phyloP scores from a whole-genome alignment of 1,284 basidiomycete species.

The Singerocomus rubriflavus region DNA sequence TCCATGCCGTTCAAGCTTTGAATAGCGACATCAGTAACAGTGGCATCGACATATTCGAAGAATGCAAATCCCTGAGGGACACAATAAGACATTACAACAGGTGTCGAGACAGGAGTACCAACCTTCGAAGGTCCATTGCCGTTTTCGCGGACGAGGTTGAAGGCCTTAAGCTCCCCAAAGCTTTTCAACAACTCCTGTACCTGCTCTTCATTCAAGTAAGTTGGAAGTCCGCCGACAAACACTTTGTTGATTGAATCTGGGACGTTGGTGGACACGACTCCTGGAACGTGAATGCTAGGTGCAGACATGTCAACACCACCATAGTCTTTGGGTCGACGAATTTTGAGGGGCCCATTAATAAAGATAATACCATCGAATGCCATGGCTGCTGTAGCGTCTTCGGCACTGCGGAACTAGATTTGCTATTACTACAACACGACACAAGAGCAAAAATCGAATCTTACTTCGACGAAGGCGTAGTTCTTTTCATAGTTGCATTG shows the following conservation, averaged over 20 bases:
- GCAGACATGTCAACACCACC: constrained; percentile 65
- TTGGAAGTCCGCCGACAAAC: constrained; percentile 94
- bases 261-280: constrained; percentile 94
- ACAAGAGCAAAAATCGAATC: constrained; percentile 16
- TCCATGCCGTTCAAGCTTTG: constrained; percentile 97
- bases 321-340: constrained; percentile 97
- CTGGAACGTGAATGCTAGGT: constrained; percentile 79
- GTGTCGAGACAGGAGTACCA: constrained; percentile 7
- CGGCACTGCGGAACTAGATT: constrained; percentile 88
- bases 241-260: constrained; percentile 98
- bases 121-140: constrained; percentile 89
- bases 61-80: constrained; percentile 88
- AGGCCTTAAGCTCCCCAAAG: constrained; percentile 96
- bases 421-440: constrained; percentile 5
- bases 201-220: constrained; percentile 95
- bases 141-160: constrained; percentile 96
- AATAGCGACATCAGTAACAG: constrained; percentile 92
- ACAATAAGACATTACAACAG: constrained; percentile 10
- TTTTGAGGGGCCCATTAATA: constrained; percentile 88
- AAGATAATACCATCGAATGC: constrained; percentile 97
- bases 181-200: constrained; percentile 96
- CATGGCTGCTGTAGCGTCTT: constrained; percentile 95
- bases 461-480: constrained; percentile 94
- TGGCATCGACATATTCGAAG: constrained; percentile 93
- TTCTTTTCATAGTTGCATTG: constrained; percentile 98